Evolutionary conservation across 164 flowering plant species (phyloP).

Genomic region (Tinospora cordifolia): DNA sequence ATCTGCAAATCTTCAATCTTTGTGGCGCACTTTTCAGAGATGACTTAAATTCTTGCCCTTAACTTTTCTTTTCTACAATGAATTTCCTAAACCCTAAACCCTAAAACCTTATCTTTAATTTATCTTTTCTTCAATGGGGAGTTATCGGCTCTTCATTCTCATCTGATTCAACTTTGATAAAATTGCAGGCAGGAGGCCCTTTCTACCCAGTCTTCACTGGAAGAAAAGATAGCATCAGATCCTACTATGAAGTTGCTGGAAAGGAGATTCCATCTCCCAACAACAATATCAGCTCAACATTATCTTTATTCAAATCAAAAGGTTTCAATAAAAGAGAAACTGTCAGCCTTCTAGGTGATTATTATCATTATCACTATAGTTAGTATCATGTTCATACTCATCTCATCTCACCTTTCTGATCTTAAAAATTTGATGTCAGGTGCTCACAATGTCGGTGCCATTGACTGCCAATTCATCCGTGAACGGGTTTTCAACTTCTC

Average conservation of each 20-base stretch:
- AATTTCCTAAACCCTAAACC: background rate
- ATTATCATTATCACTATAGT: background rate
- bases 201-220: conserved; percentile 32
- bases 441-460: background rate
- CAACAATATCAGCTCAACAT: background rate
- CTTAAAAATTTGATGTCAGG: background rate
- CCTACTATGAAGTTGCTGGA: background rate
- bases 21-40: no score
- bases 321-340: background rate
- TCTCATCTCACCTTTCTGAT: background rate
- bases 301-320: background rate
- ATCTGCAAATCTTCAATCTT: no score
- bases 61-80: background rate
- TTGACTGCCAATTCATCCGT: background rate
- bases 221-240: background rate
- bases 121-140: background rate
- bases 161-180: background rate
- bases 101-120: background rate
- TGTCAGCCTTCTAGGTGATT: background rate
- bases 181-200: conserved; percentile 44
- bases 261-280: background rate
- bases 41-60: no score
- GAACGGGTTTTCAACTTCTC: background rate
- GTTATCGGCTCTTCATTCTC: background rate
- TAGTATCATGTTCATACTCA: no score